phyloP scores from a whole-genome alignment of 2,329 filamentous ascomycete species.

The Metarhizium album region DNA sequence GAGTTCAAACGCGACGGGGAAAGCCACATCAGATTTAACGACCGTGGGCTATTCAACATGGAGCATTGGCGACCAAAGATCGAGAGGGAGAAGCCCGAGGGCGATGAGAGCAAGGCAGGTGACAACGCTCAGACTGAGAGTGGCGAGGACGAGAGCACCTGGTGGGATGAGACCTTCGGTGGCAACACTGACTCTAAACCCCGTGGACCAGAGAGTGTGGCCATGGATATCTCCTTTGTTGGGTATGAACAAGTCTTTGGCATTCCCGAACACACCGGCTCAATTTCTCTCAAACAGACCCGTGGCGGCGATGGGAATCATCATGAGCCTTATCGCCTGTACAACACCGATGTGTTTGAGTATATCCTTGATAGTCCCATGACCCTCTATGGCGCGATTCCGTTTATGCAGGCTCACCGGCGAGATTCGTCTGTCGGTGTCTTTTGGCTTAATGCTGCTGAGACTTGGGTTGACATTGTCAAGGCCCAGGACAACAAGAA shows the following conservation, averaged over 20 bases:
- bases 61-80: slow-evolving; percentile 92
- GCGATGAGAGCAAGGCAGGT: slow-evolving; percentile 40
- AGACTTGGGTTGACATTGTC: slow-evolving; percentile 93
- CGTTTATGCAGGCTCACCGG: slow-evolving; percentile 94
- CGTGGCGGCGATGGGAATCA: slow-evolving; percentile 79
- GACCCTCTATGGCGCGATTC: slow-evolving; percentile 96
- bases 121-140: slow-evolving; percentile 32
- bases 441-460: slow-evolving; percentile 94
- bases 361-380: slow-evolving; percentile 96
- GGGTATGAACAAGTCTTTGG: slow-evolving; percentile 90
- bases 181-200: slow-evolving; percentile 94
- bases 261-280: slow-evolving; percentile 85
- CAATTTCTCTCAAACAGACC: slow-evolving; percentile 81
- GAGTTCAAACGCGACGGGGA: slow-evolving; percentile 78
- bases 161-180: slow-evolving; percentile 96
- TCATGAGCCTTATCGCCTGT: slow-evolving; percentile 82
- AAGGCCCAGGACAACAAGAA: slow-evolving; percentile 68
- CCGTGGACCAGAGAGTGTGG: slow-evolving; percentile 86
- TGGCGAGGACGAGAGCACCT: slow-evolving; percentile 72
- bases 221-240: slow-evolving; percentile 81
- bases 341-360: slow-evolving; percentile 96
- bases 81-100: slow-evolving; percentile 55
- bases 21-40: slow-evolving; percentile 80
- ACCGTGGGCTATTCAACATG: slow-evolving; percentile 79
- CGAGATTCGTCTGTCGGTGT: slow-evolving; percentile 90